Conservation (phyloP, 2,329 filamentous ascomycete species). For the Zymoseptoria passerinii region DNA sequence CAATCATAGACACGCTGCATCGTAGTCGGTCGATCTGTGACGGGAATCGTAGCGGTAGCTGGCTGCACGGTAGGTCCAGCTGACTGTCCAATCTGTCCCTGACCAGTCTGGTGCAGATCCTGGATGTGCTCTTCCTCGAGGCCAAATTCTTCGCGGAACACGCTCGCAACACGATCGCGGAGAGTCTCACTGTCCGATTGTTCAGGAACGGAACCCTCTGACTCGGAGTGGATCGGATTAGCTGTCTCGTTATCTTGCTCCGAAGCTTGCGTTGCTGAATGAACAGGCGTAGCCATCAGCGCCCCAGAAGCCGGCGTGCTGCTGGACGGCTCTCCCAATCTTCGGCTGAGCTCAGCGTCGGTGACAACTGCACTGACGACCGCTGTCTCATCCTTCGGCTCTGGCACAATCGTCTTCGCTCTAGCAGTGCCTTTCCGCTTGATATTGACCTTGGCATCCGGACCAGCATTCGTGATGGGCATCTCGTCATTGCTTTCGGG, state of each 20-base stretch:
- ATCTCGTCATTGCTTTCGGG: conserved; percentile 19
- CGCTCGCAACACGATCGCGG: conserved; percentile 13
- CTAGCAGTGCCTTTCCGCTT: conserved; percentile 22
- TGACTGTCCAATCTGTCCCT: background rate
- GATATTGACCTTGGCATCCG: conserved; percentile 29
- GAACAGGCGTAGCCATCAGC: background rate
- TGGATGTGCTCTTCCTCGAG: conserved; percentile 15
- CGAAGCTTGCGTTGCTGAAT: background rate
- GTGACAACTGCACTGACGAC: conserved; percentile 2
- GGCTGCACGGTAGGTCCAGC: background rate
- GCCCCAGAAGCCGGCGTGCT: background rate
- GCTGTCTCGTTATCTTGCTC: background rate
- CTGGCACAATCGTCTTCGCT: conserved; percentile 20
- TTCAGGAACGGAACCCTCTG: conserved; percentile 5
- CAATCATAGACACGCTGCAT: conserved; percentile 35
- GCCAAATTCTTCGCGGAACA: conserved; percentile 19
- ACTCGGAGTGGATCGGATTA: conserved; percentile 15
- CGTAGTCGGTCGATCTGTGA: conserved; percentile 1
- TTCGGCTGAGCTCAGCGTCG: conserved; percentile 8
- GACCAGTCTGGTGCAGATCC: conserved; percentile 1
- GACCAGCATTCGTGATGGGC: conserved; percentile 30
- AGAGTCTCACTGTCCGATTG: conserved; percentile 9
- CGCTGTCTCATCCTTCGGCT: conserved; percentile 11
- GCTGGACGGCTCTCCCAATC: background rate
- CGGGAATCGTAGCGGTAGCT: background rate